phyloP scores from a whole-genome alignment of 73 alveolate genomes.

The Paramecium caudatum region DNA sequence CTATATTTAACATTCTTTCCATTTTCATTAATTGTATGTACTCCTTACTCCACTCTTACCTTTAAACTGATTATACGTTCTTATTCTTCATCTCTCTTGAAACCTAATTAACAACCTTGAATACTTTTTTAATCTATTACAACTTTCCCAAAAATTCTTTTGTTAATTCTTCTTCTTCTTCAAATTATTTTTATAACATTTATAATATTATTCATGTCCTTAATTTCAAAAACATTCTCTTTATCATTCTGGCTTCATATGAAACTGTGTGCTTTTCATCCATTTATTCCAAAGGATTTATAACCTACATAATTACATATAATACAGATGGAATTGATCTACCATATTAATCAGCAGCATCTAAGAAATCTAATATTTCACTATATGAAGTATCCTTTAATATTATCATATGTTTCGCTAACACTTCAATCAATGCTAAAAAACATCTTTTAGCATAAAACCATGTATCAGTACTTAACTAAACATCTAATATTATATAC shows the following conservation, averaged over 20 bases:
- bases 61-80: conserved; percentile 50
- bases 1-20: conserved; percentile 27
- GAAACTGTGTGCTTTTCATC: conserved; percentile 96
- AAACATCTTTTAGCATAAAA: conserved; percentile 99
- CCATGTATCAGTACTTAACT: conserved; percentile 88
- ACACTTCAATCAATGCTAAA: conserved; percentile 96
- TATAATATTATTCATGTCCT: conserved; percentile 32
- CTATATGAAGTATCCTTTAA: conserved; percentile 91
- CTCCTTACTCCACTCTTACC: conserved; percentile 58
- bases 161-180: conserved; percentile 56
- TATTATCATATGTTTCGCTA: conserved; percentile 98
- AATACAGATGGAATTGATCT: conserved; percentile 93
- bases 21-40: conserved; percentile 11
- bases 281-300: conserved; percentile 73
- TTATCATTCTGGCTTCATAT: conserved; percentile 97
- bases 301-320: not conserved
- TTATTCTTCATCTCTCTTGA: conserved; percentile 32
- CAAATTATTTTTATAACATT: conserved; percentile 44
- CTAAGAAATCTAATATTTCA: conserved; percentile 98
- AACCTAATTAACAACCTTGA: not conserved
- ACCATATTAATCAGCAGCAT: conserved; percentile 98
- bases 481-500: conserved; percentile 26
- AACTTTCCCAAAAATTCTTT: conserved; percentile 26
- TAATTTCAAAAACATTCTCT: conserved; percentile 94
- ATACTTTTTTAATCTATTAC: conserved; percentile 47